A percentile compares a stretch with the other conserved stretches of the same genome.
These are phyloP conservation scores for Penicillium brevicompactum DNA, from an alignment of 2,329 filamentous ascomycete genomes.

Conservation along the genomic window DNA sequence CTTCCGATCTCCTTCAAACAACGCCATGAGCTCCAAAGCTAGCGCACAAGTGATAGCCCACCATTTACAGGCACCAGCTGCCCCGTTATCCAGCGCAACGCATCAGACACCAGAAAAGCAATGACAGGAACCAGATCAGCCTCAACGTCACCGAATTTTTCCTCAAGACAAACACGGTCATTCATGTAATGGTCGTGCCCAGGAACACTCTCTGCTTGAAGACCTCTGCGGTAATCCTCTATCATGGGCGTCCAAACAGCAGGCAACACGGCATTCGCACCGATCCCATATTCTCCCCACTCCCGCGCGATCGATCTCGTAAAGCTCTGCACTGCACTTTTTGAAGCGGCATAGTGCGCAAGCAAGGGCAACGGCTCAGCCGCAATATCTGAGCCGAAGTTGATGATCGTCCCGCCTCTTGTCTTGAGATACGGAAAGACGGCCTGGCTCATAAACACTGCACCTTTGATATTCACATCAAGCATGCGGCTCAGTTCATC, in stretches of 20 bases:
- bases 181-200: neutral
- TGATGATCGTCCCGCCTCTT: neutral
- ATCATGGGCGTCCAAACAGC: slow-evolving; percentile 1
- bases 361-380: neutral
- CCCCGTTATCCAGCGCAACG: neutral
- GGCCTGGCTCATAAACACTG: neutral
- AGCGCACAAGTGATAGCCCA: neutral
- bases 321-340: neutral
- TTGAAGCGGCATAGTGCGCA: neutral
- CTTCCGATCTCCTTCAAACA: neutral
- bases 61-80: neutral
- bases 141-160: neutral
- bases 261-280: neutral
- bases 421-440: neutral
- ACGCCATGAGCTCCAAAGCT: neutral
- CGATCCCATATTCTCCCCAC: neutral
- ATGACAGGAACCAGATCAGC: neutral
- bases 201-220: neutral
- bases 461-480: neutral
- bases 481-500: neutral
- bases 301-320: neutral
- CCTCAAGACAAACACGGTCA: neutral
- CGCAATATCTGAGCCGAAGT: neutral
- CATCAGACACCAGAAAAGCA: slow-evolving; percentile 1
- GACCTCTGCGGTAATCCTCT: neutral